These are phyloP conservation scores for Aotearoamyces nothofagi DNA, from an alignment of 2,329 filamentous ascomycete genomes.

Conservation along the genomic window DNA sequence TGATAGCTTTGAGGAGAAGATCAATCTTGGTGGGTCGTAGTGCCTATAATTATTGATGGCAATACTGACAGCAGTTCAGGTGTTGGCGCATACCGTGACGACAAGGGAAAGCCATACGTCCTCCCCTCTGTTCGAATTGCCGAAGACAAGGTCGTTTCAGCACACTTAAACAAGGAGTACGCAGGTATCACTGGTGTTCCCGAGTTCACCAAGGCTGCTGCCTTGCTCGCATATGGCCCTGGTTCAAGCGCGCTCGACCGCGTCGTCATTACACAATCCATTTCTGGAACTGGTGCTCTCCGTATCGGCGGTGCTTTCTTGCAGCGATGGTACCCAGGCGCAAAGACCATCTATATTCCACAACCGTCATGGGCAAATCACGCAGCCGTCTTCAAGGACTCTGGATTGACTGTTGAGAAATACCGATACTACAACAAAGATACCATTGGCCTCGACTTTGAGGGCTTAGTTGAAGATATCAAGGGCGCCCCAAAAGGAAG, in stretches of 20 bases:
- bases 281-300: conserved; percentile 93
- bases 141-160: conserved; percentile 70
- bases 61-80: conserved; percentile 30
- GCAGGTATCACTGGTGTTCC: conserved; percentile 93
- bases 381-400: conserved; percentile 88
- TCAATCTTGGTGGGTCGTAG: conserved; percentile 68
- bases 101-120: conserved; percentile 95
- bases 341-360: conserved; percentile 94
- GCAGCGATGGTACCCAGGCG: conserved; percentile 74
- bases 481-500: conserved; percentile 75
- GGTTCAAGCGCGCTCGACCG: conserved; percentile 64
- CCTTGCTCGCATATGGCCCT: conserved; percentile 76
- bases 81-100: conserved; percentile 96
- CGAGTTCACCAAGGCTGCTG: conserved; percentile 84
- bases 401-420: conserved; percentile 78
- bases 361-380: conserved; percentile 98
- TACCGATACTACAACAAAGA: conserved; percentile 99
- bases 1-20: conserved; percentile 86
- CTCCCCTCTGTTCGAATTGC: conserved; percentile 84
- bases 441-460: conserved; percentile 95
- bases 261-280: conserved; percentile 89
- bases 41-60: too few species aligned
- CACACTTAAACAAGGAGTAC: conserved; percentile 88
- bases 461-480: conserved; percentile 81
- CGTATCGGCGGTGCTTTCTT: conserved; percentile 92